Evolutionary conservation across 495 filamentous ascomycete genomes (phyloP), one percentile per base, ranked within the genome.

Genomic region (Sordaria brevicollis): DNA sequence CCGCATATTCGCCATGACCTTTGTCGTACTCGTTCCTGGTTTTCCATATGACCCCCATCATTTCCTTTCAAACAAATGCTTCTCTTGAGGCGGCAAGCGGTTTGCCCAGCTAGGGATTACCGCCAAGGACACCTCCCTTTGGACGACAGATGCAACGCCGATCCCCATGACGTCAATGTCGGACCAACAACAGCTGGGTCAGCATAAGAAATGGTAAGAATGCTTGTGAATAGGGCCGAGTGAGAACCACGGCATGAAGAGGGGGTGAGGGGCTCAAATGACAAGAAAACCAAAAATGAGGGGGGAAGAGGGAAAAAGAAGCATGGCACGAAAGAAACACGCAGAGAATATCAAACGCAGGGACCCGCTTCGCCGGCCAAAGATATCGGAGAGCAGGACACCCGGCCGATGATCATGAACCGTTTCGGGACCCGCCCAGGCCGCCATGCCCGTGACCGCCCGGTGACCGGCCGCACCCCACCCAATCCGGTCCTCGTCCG

Each of bases 91-190:
- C 38, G 38, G 38, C 38, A 43, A 43, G 38, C 38, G 5, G 38
- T 39, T 39, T 39, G 38, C 15, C 15, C 15, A 15, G 2, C 36
- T 13, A 15, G 13, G 38, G 15, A 2, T n/a, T 39, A n/a, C 38
- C 38, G 4, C 38, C 38, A 39, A 39, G 38, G 4, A 21, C 41
- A 11, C 41, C 3, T 49, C 19, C 19, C 41, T 9, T 49, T 2
- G 3, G n/a, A 43, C 39, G 39, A 43, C 39, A 35, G 69, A 67
- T 19, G 71, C 36, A 69, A 8, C 36, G 71, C 69, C 65, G 73
- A 75, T 75, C 73, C n/a, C 35, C 35, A 75, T 73, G 73, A 73
- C 71, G 73, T 75, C 73, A 75, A 70, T 9, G 29, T 49, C 38
- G 39, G 35, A 39, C 54, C 71, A 25, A 49, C 71, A 25, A 49